phyloP scores from a whole-genome alignment of 768 basidiomycete species.

The Pleurotus tuoliensis region DNA sequence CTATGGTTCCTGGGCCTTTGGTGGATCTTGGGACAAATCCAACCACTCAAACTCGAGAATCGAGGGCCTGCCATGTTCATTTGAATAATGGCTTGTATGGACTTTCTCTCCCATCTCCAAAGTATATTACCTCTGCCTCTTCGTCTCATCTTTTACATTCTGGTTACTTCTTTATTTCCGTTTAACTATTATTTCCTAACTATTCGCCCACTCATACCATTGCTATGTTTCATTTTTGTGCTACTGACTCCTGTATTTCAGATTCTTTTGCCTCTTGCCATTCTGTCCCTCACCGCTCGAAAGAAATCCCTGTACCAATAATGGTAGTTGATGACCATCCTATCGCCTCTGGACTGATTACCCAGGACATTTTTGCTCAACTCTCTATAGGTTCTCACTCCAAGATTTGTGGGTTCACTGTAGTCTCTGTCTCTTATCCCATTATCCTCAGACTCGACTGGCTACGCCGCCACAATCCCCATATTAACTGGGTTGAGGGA shows the following conservation, averaged over 20 bases:
- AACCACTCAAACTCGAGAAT: conserved; percentile 4
- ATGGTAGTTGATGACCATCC: conserved; percentile 33
- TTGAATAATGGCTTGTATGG: background rate
- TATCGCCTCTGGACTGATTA: conserved; percentile 35
- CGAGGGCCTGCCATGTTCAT: conserved; percentile 7
- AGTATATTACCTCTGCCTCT: conserved; percentile 15
- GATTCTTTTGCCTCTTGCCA: conserved; percentile 27
- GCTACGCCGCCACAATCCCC: conserved; percentile 31
- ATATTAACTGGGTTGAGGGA: background rate
- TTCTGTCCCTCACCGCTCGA: conserved; percentile 23
- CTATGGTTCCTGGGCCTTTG: conserved; percentile 24
- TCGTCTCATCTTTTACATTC: conserved; percentile 8
- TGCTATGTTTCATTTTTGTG: conserved; percentile 30
- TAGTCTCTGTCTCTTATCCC: conserved; percentile 30
- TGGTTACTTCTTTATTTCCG: conserved; percentile 25
- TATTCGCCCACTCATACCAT: conserved; percentile 16
- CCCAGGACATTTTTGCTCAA: conserved; percentile 29
- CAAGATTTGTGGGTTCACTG: conserved; percentile 24
- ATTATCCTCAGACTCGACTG: conserved; percentile 33
- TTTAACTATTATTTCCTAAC: conserved; percentile 26
- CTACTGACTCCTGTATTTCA: conserved; percentile 32
- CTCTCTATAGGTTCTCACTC: conserved; percentile 24
- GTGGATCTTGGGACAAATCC: conserved; percentile 21
- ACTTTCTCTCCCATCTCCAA: conserved; percentile 12
- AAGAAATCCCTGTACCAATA: conserved; percentile 28